phyloP scores from a whole-genome alignment of 306 rosid species.

The Rosa chinensis region DNA sequence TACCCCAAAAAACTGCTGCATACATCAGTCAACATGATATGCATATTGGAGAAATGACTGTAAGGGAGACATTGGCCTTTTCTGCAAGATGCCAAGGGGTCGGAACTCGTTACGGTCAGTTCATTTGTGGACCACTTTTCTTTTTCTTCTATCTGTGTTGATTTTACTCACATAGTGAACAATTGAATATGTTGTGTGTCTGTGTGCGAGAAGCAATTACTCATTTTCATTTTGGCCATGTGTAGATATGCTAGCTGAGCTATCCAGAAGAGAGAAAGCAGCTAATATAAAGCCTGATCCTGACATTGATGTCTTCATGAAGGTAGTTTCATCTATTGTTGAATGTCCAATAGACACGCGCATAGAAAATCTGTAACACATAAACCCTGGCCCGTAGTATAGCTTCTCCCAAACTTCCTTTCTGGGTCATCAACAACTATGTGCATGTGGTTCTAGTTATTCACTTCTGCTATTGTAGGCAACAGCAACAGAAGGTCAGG shows the following conservation, averaged over 20 bases:
- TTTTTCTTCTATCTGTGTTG: neutral
- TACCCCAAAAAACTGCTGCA: conserved; percentile 49
- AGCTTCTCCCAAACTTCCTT: neutral
- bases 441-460: neutral
- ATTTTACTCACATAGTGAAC: neutral
- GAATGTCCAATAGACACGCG: neutral
- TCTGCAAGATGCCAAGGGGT: conserved; percentile 58
- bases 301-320: conserved; percentile 51
- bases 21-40: conserved; percentile 46
- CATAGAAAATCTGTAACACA: too few species aligned
- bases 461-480: conserved; percentile 30
- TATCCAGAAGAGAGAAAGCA: conserved; percentile 47
- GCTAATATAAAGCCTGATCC: conserved; percentile 52
- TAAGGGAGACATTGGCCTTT: conserved; percentile 51
- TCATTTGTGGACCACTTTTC: neutral
- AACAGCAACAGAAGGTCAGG: conserved; percentile 33
- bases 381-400: too few species aligned
- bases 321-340: conserved; percentile 23
- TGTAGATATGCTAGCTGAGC: conserved; percentile 45
- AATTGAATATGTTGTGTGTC: neutral
- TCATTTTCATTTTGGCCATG: conserved; percentile 3
- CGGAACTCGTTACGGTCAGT: conserved; percentile 43
- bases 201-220: neutral
- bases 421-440: neutral
- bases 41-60: conserved; percentile 56